A percentile compares a stretch with the other conserved stretches of the same genome.
These are phyloP conservation scores for Euphorbia lathyris DNA, from an alignment of 345 rosid species.

Conservation along the genomic window DNA sequence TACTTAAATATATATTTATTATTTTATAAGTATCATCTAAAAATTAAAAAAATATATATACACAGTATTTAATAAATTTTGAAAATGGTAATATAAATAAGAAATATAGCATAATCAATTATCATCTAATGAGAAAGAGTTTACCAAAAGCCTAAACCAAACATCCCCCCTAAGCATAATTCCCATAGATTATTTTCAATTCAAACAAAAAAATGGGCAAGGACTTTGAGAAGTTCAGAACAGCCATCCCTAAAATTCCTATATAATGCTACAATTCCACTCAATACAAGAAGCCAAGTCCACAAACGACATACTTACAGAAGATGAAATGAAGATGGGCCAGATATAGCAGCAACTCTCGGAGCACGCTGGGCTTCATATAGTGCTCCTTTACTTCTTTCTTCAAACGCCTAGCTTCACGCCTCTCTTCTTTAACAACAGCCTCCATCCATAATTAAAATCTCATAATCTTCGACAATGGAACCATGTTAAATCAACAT, in stretches of 20 bases:
- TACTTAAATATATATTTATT: too few relatives aligned
- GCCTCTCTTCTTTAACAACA: slow-evolving; percentile 62
- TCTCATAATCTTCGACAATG: slow-evolving; percentile 6
- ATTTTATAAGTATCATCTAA: too few relatives aligned
- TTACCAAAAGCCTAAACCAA: too few relatives aligned
- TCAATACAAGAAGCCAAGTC: neutral
- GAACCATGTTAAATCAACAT: neutral
- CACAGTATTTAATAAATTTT: too few relatives aligned
- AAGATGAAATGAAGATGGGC: slow-evolving; percentile 73
- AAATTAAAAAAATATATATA: too few relatives aligned
- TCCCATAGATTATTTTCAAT: neutral
- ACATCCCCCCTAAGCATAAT: neutral
- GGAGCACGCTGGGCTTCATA: slow-evolving; percentile 69
- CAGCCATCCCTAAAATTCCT: too few relatives aligned
- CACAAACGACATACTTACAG: slow-evolving; percentile 23
- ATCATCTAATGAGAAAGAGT: too few relatives aligned
- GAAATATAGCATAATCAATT: too few relatives aligned
- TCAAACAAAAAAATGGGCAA: neutral
- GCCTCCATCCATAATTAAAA: slow-evolving; percentile 33
- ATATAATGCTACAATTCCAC: neutral
- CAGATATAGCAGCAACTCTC: slow-evolving; percentile 65
- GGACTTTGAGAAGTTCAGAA: neutral
- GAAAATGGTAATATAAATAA: too few relatives aligned
- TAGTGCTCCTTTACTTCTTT: slow-evolving; percentile 71
- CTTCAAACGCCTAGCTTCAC: slow-evolving; percentile 60